Evolutionary conservation across 108 stramenopile genomes (phyloP).

Genomic region (Skeletonema grethae): DNA sequence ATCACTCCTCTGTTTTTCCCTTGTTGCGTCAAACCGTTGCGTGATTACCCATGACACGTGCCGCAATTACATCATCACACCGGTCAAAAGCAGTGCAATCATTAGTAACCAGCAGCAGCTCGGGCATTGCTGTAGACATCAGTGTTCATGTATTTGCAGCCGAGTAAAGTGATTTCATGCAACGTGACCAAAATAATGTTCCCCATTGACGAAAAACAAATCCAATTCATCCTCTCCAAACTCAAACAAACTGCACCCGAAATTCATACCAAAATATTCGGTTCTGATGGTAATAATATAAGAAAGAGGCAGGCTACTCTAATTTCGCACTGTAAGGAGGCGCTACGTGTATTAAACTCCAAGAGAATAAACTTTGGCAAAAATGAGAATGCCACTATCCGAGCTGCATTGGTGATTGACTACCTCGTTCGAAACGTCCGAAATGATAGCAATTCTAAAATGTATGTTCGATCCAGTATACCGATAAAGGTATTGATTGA

Average conservation of each 20-base stretch:
- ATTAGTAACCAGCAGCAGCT: background rate
- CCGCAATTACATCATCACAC: no score
- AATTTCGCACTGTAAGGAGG: conserved; percentile 17
- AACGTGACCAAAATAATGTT: no score
- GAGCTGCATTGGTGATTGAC: conserved; percentile 33
- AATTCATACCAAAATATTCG: conserved; percentile 25
- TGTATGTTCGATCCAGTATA: conserved; percentile 23
- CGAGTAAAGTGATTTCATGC: no score
- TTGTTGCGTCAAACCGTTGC: no score
- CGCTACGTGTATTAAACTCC: conserved; percentile 20
- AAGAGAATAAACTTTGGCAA: background rate
- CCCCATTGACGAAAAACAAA: background rate
- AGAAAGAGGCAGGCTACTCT: conserved; percentile 13
- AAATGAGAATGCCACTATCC: conserved; percentile 6
- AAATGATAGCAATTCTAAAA: background rate
- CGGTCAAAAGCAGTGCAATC: no score
- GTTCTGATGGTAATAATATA: conserved; percentile 12
- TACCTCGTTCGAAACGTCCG: conserved; percentile 30
- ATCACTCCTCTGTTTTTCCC: no score
- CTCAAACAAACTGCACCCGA: conserved; percentile 15
- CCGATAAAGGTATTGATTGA: conserved; percentile 6
- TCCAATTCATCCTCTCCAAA: background rate
- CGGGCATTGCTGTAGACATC: background rate
- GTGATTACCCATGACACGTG: no score
- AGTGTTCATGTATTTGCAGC: no score